These are phyloP conservation scores for Saturnispora halmiae DNA, from an alignment of 805 yeast species.

Conservation along the genomic window DNA sequence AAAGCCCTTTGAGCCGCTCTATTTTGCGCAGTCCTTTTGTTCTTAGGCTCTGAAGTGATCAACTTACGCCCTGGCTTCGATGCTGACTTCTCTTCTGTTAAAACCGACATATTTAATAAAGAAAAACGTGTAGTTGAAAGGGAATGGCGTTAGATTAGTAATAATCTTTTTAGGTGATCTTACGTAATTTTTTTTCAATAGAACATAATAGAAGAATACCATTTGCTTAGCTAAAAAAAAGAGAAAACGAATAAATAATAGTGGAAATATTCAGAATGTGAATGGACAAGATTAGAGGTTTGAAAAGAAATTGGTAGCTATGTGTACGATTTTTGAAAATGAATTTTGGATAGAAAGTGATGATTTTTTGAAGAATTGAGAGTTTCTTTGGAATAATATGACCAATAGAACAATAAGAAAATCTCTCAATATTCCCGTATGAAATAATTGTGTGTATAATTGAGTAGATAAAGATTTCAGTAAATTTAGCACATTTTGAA, in stretches of 20 bases:
- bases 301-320: not conserved
- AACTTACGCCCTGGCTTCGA: constrained; percentile 77
- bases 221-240: too few species aligned
- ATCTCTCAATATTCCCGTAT: not conserved
- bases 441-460: not conserved
- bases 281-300: too few species aligned
- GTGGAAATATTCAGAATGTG: too few species aligned
- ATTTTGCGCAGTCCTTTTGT: constrained; percentile 91
- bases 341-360: not conserved
- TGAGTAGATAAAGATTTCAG: too few species aligned
- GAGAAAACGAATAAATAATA: too few species aligned
- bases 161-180: not conserved
- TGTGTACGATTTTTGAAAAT: not conserved
- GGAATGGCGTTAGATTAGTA: not conserved
- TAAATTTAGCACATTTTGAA: not conserved
- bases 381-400: not conserved
- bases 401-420: not conserved
- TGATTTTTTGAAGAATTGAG: not conserved
- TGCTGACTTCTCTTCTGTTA: not conserved
- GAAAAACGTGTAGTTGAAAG: not conserved
- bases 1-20: constrained; percentile 98
- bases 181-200: too few species aligned
- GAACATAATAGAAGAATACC: too few species aligned
- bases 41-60: constrained; percentile 59
- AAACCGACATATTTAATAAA: constrained; percentile 1